Percentiles rank a stretch among this genome's conserved stretches.
phyloP scores from a whole-genome alignment of 495 filamentous ascomycete species.

The Durotheca rogersii region DNA sequence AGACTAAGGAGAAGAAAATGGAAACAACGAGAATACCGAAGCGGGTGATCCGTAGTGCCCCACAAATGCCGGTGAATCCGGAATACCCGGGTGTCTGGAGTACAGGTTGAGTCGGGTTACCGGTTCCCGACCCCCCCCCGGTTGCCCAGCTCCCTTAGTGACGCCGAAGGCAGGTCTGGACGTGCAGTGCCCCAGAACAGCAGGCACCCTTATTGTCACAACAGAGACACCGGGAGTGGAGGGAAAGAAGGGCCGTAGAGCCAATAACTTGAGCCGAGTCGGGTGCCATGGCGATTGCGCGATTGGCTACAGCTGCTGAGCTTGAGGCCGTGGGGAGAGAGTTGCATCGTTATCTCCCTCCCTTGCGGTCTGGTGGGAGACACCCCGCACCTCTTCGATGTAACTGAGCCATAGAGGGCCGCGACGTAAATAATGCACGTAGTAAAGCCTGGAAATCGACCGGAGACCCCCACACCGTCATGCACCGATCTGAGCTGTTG shows the following conservation, averaged over 20 bases:
- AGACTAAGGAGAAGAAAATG: conserved; percentile 7
- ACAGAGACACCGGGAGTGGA: not conserved
- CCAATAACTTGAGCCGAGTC: conserved; percentile 10
- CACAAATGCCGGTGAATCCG: conserved; percentile 22
- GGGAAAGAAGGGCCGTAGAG: conserved; percentile 1
- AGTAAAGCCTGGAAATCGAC: no score
- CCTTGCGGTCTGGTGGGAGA: conserved; percentile 2
- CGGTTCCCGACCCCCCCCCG: conserved; percentile 9
- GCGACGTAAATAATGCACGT: conserved; percentile 17
- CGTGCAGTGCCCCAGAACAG: not conserved
- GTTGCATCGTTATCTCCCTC: conserved; percentile 22
- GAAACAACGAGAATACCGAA: conserved; percentile 20
- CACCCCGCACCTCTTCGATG: conserved; percentile 31
- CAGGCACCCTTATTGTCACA: not conserved
- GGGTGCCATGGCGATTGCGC: conserved; percentile 6
- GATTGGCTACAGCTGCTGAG: conserved; percentile 15
- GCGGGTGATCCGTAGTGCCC: conserved; percentile 19
- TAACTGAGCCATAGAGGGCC: conserved; percentile 15
- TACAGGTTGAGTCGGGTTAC: conserved; percentile 8
- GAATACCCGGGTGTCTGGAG: conserved; percentile 15
- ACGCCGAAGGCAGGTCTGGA: conserved; percentile 1
- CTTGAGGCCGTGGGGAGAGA: conserved; percentile 23
- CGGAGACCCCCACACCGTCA: conserved; percentile 29
- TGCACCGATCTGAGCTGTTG: conserved; percentile 24
- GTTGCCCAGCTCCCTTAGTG: conserved; percentile 12